phyloP scores from a whole-genome alignment of 768 basidiomycete genomes.

The Leucogyrophana mollusca region DNA sequence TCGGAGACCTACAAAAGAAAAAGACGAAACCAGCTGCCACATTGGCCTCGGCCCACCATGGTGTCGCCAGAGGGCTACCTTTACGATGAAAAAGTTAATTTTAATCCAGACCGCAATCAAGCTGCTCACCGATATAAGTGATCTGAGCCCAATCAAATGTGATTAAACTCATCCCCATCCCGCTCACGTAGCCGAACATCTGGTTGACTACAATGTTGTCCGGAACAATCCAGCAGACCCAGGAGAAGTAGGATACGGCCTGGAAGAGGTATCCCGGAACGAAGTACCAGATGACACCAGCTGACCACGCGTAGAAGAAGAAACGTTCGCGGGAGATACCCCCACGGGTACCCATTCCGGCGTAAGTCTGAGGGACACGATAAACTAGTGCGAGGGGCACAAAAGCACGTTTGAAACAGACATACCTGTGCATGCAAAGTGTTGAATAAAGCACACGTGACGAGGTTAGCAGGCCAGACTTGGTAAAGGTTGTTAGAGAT shows the following conservation, averaged over 20 bases:
- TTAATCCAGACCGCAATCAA: conserved; percentile 22
- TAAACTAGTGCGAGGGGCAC: not conserved
- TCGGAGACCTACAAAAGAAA: conserved; percentile 33
- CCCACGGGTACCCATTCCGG: conserved; percentile 21
- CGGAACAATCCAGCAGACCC: conserved; percentile 53
- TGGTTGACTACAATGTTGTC: conserved; percentile 34
- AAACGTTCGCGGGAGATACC: conserved; percentile 12
- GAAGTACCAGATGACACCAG: conserved; percentile 21
- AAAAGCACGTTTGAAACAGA: not conserved
- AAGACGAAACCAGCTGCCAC: conserved; percentile 34
- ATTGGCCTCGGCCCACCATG: conserved; percentile 41
- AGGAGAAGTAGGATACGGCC: conserved; percentile 15
- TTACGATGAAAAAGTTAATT: conserved; percentile 31
- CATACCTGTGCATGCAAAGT: conserved; percentile 13
- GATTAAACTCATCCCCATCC: conserved; percentile 34
- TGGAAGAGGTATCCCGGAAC: conserved; percentile 36
- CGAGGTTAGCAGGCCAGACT: conserved; percentile 28
- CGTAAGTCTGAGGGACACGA: conserved; percentile 9
- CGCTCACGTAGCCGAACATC: conserved; percentile 29
- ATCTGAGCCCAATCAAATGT: conserved; percentile 55
- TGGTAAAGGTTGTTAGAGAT: conserved; percentile 13
- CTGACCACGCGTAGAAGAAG: conserved; percentile 15
- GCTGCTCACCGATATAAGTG: conserved; percentile 45
- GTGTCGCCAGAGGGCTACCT: conserved; percentile 31
- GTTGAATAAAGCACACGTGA: conserved; percentile 26